phyloP scores from a whole-genome alignment of 2,329 filamentous ascomycete species.

The Remersonia thermophila region DNA sequence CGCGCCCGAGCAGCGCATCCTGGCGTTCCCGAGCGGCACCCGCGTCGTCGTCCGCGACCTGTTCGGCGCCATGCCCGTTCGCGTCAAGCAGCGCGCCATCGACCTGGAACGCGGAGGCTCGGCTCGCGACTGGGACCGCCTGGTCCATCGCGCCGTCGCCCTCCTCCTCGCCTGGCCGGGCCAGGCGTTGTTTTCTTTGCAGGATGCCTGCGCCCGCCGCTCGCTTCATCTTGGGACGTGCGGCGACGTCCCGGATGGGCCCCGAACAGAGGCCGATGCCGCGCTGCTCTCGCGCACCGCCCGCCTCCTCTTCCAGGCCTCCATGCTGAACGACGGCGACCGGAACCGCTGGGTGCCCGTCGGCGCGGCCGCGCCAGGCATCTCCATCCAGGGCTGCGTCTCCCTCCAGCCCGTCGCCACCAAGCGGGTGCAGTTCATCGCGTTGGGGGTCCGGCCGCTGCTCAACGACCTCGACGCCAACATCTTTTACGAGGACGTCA shows the following conservation, averaged over 20 bases:
- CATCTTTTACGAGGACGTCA: conserved; percentile 65
- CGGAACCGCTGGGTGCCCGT: conserved; percentile 55
- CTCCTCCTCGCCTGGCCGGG: conserved; percentile 59
- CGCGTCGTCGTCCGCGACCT: conserved; percentile 64
- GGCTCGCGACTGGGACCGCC: conserved; percentile 50
- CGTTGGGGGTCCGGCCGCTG: conserved; percentile 60
- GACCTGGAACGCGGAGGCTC: conserved; percentile 37
- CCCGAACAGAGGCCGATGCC: background rate
- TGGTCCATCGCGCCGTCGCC: conserved; percentile 47
- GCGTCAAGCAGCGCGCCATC: conserved; percentile 64
- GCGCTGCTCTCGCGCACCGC: conserved; percentile 23
- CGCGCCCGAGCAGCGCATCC: conserved; percentile 42
- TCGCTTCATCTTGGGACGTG: conserved; percentile 25
- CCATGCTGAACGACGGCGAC: conserved; percentile 42
- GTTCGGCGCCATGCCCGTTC: conserved; percentile 83
- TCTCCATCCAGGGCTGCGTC: conserved; percentile 59
- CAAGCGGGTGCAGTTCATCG: conserved; percentile 68
- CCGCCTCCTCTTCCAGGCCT: conserved; percentile 53
- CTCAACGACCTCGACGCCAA: conserved; percentile 43
- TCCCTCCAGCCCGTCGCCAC: conserved; percentile 58
- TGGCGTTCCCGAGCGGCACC: conserved; percentile 55
- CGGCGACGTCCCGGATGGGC: conserved; percentile 5
- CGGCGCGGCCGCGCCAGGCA: conserved; percentile 48
- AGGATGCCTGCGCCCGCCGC: conserved; percentile 33
- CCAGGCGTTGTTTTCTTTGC: conserved; percentile 44